Conservation (phyloP, 768 basidiomycete species). For the Punctularia strigosozonata region DNA sequence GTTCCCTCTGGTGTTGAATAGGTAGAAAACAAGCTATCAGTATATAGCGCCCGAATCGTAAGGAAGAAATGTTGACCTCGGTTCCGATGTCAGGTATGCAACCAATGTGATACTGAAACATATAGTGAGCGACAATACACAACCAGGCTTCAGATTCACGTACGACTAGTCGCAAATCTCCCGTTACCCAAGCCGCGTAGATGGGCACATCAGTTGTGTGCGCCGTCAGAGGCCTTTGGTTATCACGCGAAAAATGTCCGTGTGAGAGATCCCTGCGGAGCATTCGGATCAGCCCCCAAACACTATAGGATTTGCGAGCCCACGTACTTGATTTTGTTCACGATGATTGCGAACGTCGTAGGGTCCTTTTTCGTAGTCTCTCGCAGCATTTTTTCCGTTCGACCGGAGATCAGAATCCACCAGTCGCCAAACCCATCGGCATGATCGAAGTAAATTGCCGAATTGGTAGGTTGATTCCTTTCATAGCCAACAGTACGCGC, state of each 20-base stretch:
- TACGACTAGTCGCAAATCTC: slow-evolving; percentile 18
- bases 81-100: slow-evolving; percentile 14
- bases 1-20: too few relatives aligned
- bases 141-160: background rate
- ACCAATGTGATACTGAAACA: slow-evolving; percentile 7
- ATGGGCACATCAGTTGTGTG: slow-evolving; percentile 37
- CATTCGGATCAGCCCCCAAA: background rate
- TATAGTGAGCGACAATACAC: background rate
- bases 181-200: slow-evolving; percentile 55
- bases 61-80: slow-evolving; percentile 7
- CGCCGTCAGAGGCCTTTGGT: slow-evolving; percentile 48
- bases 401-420: slow-evolving; percentile 42
- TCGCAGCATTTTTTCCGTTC: slow-evolving; percentile 37
- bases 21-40: background rate
- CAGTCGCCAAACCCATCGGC: slow-evolving; percentile 53
- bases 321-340: slow-evolving; percentile 59
- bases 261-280: slow-evolving; percentile 55
- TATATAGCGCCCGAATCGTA: background rate
- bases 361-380: slow-evolving; percentile 31
- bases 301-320: background rate
- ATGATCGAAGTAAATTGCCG: slow-evolving; percentile 47
- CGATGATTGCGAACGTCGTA: slow-evolving; percentile 36
- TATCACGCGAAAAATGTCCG: slow-evolving; percentile 57
- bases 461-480: slow-evolving; percentile 52
- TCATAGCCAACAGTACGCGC: too few relatives aligned